phyloP scores from a whole-genome alignment of 1,284 basidiomycete genomes.

The Laetiporus sulphureus region DNA sequence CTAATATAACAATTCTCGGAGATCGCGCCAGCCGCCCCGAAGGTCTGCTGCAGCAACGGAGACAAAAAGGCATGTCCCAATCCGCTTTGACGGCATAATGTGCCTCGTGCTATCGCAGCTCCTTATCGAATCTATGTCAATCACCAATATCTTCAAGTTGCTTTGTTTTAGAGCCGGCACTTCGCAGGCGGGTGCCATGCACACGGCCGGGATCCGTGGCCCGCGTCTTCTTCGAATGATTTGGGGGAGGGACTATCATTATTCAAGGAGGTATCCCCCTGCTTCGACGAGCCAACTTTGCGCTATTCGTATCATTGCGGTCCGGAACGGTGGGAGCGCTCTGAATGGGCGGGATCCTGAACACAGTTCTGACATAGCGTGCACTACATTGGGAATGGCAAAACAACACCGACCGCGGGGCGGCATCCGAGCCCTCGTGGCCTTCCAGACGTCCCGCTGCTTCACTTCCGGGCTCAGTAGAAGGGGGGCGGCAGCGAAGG shows the following conservation, averaged over 20 bases:
- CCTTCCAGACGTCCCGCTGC: background rate
- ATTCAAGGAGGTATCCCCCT: background rate
- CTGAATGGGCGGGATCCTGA: too few relatives aligned
- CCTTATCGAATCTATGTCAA: background rate
- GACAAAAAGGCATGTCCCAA: background rate
- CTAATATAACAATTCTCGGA: conserved; percentile 1
- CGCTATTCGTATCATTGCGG: background rate
- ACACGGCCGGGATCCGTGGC: background rate
- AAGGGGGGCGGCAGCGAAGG: background rate
- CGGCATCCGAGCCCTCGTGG: background rate
- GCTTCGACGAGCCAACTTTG: background rate
- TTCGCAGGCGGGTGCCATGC: conserved; percentile 1
- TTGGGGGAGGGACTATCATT: too few relatives aligned
- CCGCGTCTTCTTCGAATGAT: too few relatives aligned
- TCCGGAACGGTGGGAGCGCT: too few relatives aligned
- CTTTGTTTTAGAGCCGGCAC: too few relatives aligned
- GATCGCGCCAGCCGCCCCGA: conserved; percentile 4
- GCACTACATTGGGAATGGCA: background rate
- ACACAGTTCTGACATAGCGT: background rate
- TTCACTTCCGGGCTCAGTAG: background rate
- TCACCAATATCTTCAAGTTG: too few relatives aligned
- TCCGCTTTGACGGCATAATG: background rate
- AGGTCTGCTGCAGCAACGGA: background rate
- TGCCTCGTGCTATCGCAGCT: background rate
- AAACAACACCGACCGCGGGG: background rate